Evolutionary conservation across 495 filamentous ascomycete genomes (phyloP).

Genomic region (Penicillium simplicissimum): DNA sequence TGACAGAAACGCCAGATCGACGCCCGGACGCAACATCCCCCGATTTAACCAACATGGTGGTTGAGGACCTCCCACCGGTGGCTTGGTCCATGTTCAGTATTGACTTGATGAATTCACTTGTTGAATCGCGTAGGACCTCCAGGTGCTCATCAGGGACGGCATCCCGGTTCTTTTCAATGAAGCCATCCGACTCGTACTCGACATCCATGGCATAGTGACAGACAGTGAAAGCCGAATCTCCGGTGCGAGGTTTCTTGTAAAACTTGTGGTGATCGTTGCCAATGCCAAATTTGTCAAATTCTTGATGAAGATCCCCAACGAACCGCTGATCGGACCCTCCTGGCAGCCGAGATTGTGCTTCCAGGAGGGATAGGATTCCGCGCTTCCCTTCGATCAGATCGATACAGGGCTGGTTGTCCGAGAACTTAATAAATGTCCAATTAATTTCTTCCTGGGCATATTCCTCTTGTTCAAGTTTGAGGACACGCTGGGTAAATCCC

Average conservation of each 20-base stretch:
- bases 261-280: constrained; percentile 89
- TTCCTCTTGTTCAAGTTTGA: constrained; percentile 99
- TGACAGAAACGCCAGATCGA: constrained; percentile 85
- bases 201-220: constrained; percentile 99
- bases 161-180: constrained; percentile 99
- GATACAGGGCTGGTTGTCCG: constrained; percentile 99
- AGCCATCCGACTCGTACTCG: constrained; percentile 99
- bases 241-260: constrained; percentile 97
- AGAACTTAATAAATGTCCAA: constrained; percentile 99
- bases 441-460: constrained; percentile 96
- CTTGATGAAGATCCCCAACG: constrained; percentile 94
- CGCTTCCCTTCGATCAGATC: constrained; percentile 97
- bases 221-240: constrained; percentile 96
- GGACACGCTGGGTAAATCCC: constrained; percentile 99
- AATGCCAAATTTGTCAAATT: no score
- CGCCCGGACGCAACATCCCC: constrained; percentile 66
- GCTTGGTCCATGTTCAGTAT: constrained; percentile 82
- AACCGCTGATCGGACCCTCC: constrained; percentile 98
- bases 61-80: constrained; percentile 85
- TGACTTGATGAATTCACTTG: constrained; percentile 80
- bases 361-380: constrained; percentile 86
- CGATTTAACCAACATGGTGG: constrained; percentile 68
- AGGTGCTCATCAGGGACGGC: constrained; percentile 98
- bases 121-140: constrained; percentile 82
- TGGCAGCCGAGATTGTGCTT: constrained; percentile 93